Percentiles rank a stretch among this genome's conserved stretches.
phyloP scores from a whole-genome alignment of 2,329 filamentous ascomycete species.

The Chrysoporthe austroafricana region DNA sequence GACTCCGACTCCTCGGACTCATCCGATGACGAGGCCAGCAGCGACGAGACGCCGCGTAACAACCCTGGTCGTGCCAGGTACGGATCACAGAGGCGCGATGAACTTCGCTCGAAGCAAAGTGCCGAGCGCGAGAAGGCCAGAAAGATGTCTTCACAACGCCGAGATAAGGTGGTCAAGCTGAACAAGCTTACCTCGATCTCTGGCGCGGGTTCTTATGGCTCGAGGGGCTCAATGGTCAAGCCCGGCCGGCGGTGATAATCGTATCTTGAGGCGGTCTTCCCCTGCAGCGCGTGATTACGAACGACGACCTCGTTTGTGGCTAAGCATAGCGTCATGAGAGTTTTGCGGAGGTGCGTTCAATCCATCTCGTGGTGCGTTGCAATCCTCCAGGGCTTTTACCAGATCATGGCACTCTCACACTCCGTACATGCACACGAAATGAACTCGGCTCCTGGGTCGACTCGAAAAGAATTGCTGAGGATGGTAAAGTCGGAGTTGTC shows the following conservation, averaged over 20 bases:
- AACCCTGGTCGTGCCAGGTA: conserved; percentile 21
- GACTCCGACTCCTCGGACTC: conserved; percentile 45
- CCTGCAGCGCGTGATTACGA: not conserved
- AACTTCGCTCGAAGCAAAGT: conserved; percentile 43
- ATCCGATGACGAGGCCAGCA: conserved; percentile 40
- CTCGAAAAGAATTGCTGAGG: not conserved
- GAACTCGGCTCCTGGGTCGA: not conserved
- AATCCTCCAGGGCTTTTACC: not conserved
- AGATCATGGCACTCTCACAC: not conserved
- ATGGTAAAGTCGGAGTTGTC: not conserved
- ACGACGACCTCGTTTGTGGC: not conserved
- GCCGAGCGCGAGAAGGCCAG: conserved; percentile 51
- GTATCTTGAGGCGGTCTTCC: not conserved
- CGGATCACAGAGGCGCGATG: conserved; percentile 21
- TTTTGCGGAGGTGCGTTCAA: not conserved
- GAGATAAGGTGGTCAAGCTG: conserved; percentile 69
- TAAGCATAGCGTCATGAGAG: not conserved
- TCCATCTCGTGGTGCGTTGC: not conserved
- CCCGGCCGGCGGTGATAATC: conserved; percentile 15
- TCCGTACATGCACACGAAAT: not conserved
- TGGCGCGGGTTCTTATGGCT: conserved; percentile 36
- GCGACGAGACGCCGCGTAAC: conserved; percentile 36
- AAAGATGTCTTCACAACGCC: conserved; percentile 60
- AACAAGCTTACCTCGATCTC: conserved; percentile 67
- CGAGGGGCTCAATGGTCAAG: conserved; percentile 13